Evolutionary conservation across 495 filamentous ascomycete species (phyloP), one percentile per base, ranked within the genome.

Genomic region (Thermochaetoides thermophila): DNA sequence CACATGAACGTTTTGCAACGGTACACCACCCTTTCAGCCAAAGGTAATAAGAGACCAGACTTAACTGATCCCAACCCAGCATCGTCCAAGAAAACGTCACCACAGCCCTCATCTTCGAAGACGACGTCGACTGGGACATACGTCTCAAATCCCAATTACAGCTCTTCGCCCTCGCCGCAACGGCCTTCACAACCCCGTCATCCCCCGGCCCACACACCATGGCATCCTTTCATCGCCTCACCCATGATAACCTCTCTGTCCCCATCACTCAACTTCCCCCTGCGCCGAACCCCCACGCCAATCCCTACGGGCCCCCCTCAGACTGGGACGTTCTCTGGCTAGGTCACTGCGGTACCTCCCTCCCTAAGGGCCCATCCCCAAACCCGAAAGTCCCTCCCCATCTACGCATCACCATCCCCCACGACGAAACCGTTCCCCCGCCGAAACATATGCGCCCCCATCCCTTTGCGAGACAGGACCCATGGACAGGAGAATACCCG

Each of bases 311-410:
- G 3, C 51, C 59, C 17, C n/a, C n/a, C n/a, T n/a, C n/a, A n/a
- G 40, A 43, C 24, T 69, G 63, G 64, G 66, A 69, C 41, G 35
- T 68, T 17, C 46, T 68, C 11, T 68, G 60, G 64, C 56, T 68
- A 0, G 64, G 64, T 17, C 62, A 62, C 42, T 67, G 64, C 45
- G 61, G 63, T 16, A 60, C 55, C 5, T 46, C 57, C 12, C 50
- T 68, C 11, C 60, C 64, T 1, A 19, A 24, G 21, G 21, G 40
- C 13, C 4, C 8, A 3, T 14, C n/a, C 8, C 2, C 31, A 24
- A 24, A 24, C 5, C 15, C 39, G 9, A 21, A 27, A 17, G 17
- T 22, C 1, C 35, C 44, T 3, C 44, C 51, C 4, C 44, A 50
- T 2, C 31, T 60, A 4, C 44, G 43, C 9, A 39, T 67, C 20